Evolutionary conservation across 2,329 filamentous ascomycete genomes (phyloP), one percentile per base, ranked within the genome.

Genomic region (Didymella segeticola): DNA sequence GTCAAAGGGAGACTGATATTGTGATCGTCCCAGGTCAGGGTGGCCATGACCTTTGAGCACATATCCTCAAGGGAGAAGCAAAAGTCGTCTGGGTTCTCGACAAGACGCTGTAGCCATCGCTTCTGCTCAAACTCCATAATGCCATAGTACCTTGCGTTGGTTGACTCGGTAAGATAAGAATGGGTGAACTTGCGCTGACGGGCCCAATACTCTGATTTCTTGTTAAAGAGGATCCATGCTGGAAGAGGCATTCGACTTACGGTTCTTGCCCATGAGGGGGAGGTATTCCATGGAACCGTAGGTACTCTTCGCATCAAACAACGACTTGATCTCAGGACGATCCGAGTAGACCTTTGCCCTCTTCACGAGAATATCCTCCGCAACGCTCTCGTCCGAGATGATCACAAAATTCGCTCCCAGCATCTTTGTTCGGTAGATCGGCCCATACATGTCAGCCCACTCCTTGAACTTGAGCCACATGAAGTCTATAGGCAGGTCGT

Each of bases 41-140:
- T 74, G 43, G 78, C 81, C 80, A 83, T 83, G 48, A 84, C 76
- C 66, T 84, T 84, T n/a, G 82, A 80, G 14, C 80, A 77, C 80
- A 83, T 82, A 57, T 85, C 82, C 60, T 85, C 82, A 5, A 85
- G 74, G 0, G 78, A 79, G 61, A 75, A 78, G 9, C 71, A 70
- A 57, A 83, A 84, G 65, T 78, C 72, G 54, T 83, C 80, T 1
- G 82, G 81, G 36, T 82, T 73, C 23, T 78, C 72, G 23, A 83
- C 64, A 5, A 84, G 70, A 25, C 78, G 71, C 48, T 74, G 77
- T 36, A 84, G 68, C 79, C 80, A 84, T 31, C 82, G 75, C 71
- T 84, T 83, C 10, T 77, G 77, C 60, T 85, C 82, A 55, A 80
- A 78, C 54, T 83, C 77, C 77, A 84, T 82, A 29, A 76, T 66